Evolutionary conservation across 1,284 basidiomycete species (phyloP).

Genomic region (Ceratobasidium sp.): DNA sequence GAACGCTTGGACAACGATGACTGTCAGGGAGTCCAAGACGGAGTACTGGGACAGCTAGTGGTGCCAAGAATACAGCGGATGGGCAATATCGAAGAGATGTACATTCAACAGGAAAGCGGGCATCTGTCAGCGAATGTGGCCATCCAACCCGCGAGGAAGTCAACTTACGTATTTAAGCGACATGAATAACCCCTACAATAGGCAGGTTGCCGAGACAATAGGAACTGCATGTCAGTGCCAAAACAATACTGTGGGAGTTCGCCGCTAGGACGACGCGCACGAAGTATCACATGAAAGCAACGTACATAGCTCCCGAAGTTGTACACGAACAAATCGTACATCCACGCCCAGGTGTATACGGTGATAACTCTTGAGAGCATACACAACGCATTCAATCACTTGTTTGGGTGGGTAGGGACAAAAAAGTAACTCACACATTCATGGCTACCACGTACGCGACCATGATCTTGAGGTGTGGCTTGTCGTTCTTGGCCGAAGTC

Average conservation of each 20-base stretch:
- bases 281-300: neutral
- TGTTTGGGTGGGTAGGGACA: neutral
- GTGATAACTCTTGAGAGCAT: neutral
- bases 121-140: neutral
- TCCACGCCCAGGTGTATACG: conserved; percentile 20
- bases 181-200: conserved; percentile 2
- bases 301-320: conserved; percentile 17
- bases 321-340: conserved; percentile 25
- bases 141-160: conserved; percentile 56
- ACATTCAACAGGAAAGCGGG: conserved; percentile 60
- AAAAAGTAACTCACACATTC: conserved; percentile 50
- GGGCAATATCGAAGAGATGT: neutral
- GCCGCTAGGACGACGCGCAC: too few species aligned
- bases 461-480: neutral
- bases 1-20: conserved; percentile 16
- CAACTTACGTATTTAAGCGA: conserved; percentile 25
- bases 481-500: conserved; percentile 1
- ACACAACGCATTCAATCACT: conserved; percentile 55
- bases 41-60: conserved; percentile 19
- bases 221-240: neutral
- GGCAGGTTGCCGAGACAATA: neutral
- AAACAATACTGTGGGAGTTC: neutral
- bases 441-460: conserved; percentile 12
- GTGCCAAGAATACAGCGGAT: neutral
- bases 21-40: conserved; percentile 17